Evolutionary conservation across 2,329 filamentous ascomycete genomes (phyloP).

Genomic region (Penicillium polonicum): DNA sequence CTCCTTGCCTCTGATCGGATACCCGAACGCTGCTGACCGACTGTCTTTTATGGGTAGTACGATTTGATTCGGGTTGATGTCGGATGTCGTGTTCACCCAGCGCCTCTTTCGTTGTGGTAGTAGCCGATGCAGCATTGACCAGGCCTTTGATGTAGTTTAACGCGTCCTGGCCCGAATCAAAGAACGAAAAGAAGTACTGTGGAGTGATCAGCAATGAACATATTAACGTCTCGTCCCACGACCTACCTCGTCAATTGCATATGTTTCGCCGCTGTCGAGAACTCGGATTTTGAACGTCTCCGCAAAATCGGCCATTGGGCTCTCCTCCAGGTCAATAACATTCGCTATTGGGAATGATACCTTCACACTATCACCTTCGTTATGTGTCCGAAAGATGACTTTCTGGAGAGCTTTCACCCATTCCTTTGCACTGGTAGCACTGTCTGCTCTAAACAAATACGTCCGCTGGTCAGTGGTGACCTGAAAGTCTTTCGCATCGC

Average conservation of each 20-base stretch:
- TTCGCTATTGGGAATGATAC: slow-evolving; percentile 87
- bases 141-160: slow-evolving; percentile 73
- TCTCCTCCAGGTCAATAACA: slow-evolving; percentile 89
- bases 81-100: slow-evolving; percentile 13
- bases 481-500: slow-evolving; percentile 73
- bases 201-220: slow-evolving; percentile 15
- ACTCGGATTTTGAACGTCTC: slow-evolving; percentile 93
- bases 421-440: slow-evolving; percentile 81
- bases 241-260: slow-evolving; percentile 83
- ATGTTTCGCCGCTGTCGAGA: slow-evolving; percentile 90
- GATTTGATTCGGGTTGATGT: slow-evolving; percentile 17
- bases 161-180: slow-evolving; percentile 79
- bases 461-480: slow-evolving; percentile 79
- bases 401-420: slow-evolving; percentile 94
- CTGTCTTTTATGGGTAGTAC: slow-evolving; percentile 20
- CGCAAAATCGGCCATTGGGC: slow-evolving; percentile 83
- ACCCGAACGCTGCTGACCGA: slow-evolving; percentile 22
- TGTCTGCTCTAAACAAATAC: slow-evolving; percentile 88
- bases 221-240: background rate
- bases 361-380: slow-evolving; percentile 95
- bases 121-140: slow-evolving; percentile 62
- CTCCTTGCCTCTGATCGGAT: slow-evolving; percentile 10
- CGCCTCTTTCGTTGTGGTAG: slow-evolving; percentile 39
- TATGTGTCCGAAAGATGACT: slow-evolving; percentile 92
- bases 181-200: slow-evolving; percentile 95